A percentile compares a stretch with the other conserved stretches of the same genome.
Evolutionary conservation across 371 early-diverging fungal species (phyloP).

Genomic region (Basidiobolus heterosporus): DNA sequence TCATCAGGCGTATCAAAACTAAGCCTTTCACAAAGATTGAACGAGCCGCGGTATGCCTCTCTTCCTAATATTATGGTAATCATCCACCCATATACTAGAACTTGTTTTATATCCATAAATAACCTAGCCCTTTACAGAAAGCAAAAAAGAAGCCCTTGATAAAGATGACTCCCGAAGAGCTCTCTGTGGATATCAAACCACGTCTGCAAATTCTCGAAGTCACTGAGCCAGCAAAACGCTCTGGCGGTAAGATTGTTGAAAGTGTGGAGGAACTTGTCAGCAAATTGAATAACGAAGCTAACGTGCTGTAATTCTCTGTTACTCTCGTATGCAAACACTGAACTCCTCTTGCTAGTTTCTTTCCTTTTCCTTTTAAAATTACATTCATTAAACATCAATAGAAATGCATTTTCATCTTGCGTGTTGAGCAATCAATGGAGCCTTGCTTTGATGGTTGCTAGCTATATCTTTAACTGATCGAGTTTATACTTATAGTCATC

Average conservation of each 20-base stretch:
- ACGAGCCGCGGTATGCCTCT: constrained; percentile 90
- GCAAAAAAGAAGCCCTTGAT: constrained; percentile 95
- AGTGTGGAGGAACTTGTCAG: constrained; percentile 83
- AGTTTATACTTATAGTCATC: too few species aligned
- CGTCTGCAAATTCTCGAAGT: constrained; percentile 74
- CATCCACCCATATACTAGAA: not conserved
- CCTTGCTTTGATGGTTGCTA: too few species aligned
- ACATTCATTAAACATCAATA: too few species aligned
- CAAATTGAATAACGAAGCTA: constrained; percentile 63
- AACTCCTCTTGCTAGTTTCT: too few species aligned
- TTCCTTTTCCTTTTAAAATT: too few species aligned
- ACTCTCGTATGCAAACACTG: too few species aligned
- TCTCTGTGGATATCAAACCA: constrained; percentile 72
- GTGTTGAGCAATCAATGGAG: too few species aligned
- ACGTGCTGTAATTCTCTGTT: constrained; percentile 16
- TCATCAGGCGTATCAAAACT: not conserved
- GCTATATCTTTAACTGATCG: too few species aligned
- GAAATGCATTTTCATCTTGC: too few species aligned
- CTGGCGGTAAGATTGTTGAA: constrained; percentile 84
- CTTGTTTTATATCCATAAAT: not conserved
- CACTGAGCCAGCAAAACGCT: constrained; percentile 84
- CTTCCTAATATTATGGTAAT: constrained; percentile 76
- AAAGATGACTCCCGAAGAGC: constrained; percentile 59
- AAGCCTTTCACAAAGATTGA: constrained; percentile 47
- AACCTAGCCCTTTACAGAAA: constrained; percentile 37